Evolutionary conservation across 2,329 filamentous ascomycete species (phyloP).

Genomic region (Botrytis squamosa): DNA sequence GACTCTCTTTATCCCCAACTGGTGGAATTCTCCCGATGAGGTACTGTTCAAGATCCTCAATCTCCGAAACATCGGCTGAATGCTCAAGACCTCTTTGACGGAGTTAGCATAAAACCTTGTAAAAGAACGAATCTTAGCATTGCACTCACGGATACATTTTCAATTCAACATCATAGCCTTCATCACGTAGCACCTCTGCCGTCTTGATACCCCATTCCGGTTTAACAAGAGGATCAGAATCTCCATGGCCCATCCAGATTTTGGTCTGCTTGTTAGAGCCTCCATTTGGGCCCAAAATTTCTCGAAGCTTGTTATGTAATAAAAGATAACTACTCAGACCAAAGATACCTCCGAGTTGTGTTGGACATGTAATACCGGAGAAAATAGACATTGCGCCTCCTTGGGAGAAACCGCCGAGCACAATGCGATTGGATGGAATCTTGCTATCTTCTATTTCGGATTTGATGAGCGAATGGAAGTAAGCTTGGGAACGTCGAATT

Average conservation of each 20-base stretch:
- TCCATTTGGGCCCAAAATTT: constrained; percentile 50
- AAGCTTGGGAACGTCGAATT: constrained; percentile 69
- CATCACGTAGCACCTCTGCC: constrained; percentile 61
- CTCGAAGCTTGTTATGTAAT: constrained; percentile 62
- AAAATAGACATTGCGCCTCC: constrained; percentile 86
- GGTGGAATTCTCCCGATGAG: constrained; percentile 49
- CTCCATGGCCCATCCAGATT: constrained; percentile 89
- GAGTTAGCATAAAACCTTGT: background rate
- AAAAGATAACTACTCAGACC: constrained; percentile 81
- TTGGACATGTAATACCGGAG: constrained; percentile 67
- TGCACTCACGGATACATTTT: constrained; percentile 68
- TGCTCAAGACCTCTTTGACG: constrained; percentile 64
- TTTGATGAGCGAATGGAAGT: constrained; percentile 77
- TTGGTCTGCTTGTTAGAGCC: constrained; percentile 72
- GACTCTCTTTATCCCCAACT: constrained; percentile 39
- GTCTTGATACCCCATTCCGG: constrained; percentile 68
- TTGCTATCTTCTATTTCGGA: constrained; percentile 71
- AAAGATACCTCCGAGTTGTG: constrained; percentile 84
- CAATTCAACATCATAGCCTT: constrained; percentile 73
- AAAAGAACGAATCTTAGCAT: background rate
- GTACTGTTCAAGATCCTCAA: constrained; percentile 74
- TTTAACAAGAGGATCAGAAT: constrained; percentile 69
- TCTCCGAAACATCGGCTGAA: constrained; percentile 72
- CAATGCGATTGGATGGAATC: constrained; percentile 78
- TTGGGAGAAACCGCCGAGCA: constrained; percentile 83